These are phyloP conservation scores for Eimeria tenella DNA, from an alignment of 169 alveolate species.

Conservation along the genomic window DNA sequence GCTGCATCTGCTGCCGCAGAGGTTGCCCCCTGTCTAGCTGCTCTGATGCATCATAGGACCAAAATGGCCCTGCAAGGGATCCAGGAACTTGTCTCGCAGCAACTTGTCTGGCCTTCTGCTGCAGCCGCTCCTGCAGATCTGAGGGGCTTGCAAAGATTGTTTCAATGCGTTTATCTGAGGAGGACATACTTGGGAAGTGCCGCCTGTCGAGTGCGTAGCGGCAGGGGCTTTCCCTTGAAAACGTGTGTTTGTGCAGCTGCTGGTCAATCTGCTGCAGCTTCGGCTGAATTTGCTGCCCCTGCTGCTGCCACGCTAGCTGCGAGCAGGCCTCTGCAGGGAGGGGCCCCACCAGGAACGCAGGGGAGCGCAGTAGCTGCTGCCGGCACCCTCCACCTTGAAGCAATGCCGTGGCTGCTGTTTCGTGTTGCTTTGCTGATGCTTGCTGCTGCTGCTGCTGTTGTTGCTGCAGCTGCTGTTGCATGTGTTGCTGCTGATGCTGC, in stretches of 20 bases:
- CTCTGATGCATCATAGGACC: not conserved
- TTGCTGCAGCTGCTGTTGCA: constrained; percentile 8
- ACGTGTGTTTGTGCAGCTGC: not conserved
- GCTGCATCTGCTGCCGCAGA: not conserved
- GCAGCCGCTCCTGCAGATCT: not conserved
- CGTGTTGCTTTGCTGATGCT: constrained; percentile 1
- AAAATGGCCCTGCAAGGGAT: not conserved
- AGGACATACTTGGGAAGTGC: not conserved
- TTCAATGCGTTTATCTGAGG: not conserved
- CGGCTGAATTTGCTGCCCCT: not conserved
- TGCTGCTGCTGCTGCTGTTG: not conserved
- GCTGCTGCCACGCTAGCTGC: constrained; percentile 6
- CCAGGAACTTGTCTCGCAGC: not conserved
- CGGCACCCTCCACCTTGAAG: not conserved
- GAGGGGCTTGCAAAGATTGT: not conserved
- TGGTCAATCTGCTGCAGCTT: constrained; percentile 15
- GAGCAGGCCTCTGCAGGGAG: not conserved
- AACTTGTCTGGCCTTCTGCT: not conserved
- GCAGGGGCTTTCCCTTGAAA: constrained; percentile 13
- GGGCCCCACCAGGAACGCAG: not conserved
- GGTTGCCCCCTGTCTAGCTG: not conserved
- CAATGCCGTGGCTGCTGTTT: not conserved
- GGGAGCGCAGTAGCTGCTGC: not conserved
- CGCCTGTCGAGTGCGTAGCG: not conserved
- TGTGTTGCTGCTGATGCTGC: constrained; percentile 2